These are phyloP conservation scores for Capsella rubella DNA, from an alignment of 441 rosid species.

Conservation along the genomic window DNA sequence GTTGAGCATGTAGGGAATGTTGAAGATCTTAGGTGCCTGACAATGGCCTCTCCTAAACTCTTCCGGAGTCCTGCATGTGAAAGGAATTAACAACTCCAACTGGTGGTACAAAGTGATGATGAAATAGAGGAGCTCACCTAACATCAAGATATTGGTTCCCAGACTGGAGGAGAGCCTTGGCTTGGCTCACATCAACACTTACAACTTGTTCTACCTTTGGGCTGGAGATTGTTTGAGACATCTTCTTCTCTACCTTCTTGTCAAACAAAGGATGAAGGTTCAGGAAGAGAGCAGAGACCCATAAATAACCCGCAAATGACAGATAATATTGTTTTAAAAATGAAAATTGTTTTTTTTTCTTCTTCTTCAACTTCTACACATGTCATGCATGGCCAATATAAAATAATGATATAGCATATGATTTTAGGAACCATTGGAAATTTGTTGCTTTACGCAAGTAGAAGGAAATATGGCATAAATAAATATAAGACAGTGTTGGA, in stretches of 20 bases:
- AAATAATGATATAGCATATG: neutral
- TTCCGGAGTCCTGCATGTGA: constrained; percentile 63
- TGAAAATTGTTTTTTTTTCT: neutral
- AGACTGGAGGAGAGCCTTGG: constrained; percentile 59
- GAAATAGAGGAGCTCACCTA: constrained; percentile 48
- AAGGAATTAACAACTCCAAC: neutral
- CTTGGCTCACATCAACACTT: constrained; percentile 66
- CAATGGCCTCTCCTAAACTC: constrained; percentile 79
- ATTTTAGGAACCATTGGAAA: constrained; percentile 12
- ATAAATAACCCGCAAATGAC: constrained; percentile 24
- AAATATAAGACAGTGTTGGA: constrained; percentile 13
- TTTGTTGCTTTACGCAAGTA: neutral
- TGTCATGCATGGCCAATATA: constrained; percentile 7
- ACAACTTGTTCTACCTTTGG: constrained; percentile 61
- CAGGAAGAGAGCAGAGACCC: constrained; percentile 14
- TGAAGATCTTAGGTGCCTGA: constrained; percentile 53
- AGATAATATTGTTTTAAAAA: constrained; percentile 1
- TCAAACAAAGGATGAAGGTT: constrained; percentile 7
- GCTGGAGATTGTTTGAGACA: constrained; percentile 40
- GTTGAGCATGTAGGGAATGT: constrained; percentile 77
- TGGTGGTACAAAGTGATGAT: neutral
- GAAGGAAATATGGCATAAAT: constrained; percentile 17
- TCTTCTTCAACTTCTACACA: neutral
- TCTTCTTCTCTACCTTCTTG: constrained; percentile 21
- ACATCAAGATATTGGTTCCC: constrained; percentile 70